A percentile compares a stretch with the other conserved stretches of the same genome.
Evolutionary conservation across 768 basidiomycete genomes (phyloP).

Genomic region (Panus rudis): DNA sequence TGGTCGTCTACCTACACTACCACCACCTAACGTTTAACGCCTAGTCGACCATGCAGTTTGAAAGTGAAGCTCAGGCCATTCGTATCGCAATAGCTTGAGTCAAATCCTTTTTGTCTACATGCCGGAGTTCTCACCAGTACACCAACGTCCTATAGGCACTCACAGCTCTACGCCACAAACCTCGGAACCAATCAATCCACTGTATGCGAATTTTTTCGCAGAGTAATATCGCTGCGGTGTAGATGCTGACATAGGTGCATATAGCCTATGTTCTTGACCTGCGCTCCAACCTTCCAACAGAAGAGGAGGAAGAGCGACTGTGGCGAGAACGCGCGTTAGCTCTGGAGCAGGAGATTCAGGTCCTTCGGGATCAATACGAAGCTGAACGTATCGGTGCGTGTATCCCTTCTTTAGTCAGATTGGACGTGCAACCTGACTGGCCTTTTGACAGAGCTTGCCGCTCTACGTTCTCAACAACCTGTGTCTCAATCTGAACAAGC

Average conservation of each 20-base stretch:
- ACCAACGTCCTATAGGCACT: neutral
- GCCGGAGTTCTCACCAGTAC: neutral
- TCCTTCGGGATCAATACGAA: neutral
- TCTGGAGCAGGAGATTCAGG: neutral
- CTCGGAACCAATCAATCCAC: neutral
- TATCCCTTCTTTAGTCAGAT: neutral
- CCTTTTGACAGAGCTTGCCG: neutral
- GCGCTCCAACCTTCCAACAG: neutral
- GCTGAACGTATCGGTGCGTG: neutral
- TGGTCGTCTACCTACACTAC: no score
- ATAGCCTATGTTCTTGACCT: neutral
- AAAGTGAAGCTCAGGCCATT: neutral
- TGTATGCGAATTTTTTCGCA: neutral
- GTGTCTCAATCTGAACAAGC: neutral
- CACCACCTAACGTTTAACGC: no score
- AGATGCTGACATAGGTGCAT: neutral
- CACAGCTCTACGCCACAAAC: neutral
- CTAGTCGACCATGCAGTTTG: neutral
- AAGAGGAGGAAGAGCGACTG: neutral
- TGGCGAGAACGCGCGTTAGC: neutral
- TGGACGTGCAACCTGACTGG: neutral
- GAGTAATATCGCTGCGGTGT: neutral
- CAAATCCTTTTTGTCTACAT: neutral
- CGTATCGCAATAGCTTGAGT: neutral
- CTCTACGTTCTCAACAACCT: neutral